A percentile compares a stretch with the other conserved stretches of the same genome.
Evolutionary conservation across 441 rosid genomes (phyloP).

Genomic region (Pelargonium cotyledonis): DNA sequence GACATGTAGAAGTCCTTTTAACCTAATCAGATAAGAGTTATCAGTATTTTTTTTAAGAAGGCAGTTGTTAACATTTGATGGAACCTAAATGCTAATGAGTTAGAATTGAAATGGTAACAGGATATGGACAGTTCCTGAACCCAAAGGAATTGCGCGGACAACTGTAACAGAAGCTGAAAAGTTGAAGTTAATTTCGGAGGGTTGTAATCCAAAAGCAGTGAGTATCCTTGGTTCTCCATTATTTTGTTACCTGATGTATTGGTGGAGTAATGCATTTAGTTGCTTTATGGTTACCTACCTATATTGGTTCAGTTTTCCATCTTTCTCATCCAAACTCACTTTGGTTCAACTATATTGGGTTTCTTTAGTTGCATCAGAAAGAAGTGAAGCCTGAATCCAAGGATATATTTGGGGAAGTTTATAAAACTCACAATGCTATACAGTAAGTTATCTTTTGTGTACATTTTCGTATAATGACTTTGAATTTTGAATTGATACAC

Average conservation of each 20-base stretch:
- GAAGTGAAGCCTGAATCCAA: conserved; percentile 59
- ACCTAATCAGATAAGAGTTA: not conserved
- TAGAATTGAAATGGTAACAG: conserved; percentile 30
- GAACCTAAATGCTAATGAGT: conserved; percentile 14
- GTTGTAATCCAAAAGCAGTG: conserved; percentile 60
- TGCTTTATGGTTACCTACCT: no score
- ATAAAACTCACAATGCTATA: conserved; percentile 56
- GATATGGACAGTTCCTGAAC: conserved; percentile 65
- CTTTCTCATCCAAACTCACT: no score
- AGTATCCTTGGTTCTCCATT: conserved; percentile 26
- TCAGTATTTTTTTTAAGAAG: not conserved
- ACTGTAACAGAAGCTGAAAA: conserved; percentile 66
- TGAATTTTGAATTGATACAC: conserved; percentile 6
- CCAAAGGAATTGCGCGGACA: conserved; percentile 49
- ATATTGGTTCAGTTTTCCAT: no score
- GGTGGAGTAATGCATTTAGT: not conserved
- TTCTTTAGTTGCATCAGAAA: conserved; percentile 57
- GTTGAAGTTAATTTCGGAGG: conserved; percentile 69
- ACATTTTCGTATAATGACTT: conserved; percentile 12
- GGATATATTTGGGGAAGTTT: conserved; percentile 57
- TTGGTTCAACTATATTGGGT: conserved; percentile 16
- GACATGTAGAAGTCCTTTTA: not conserved
- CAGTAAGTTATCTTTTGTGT: conserved; percentile 37
- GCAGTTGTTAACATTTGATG: conserved; percentile 6
- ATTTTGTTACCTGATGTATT: not conserved